Evolutionary conservation across 192 early-diverging fungal species (phyloP).

Genomic region (Rhizophagus sp.): DNA sequence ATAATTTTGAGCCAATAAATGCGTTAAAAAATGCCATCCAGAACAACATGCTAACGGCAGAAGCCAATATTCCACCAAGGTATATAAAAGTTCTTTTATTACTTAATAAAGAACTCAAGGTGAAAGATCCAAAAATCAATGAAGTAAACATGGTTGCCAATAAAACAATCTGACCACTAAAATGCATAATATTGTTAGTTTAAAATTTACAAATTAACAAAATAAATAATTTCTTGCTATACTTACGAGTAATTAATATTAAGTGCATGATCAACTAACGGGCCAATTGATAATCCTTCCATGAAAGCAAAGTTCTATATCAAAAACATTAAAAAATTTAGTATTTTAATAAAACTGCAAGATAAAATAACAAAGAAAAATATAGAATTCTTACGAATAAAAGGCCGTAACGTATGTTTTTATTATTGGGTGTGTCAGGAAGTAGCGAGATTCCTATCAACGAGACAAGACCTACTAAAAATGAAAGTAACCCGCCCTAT

Average conservation of each 20-base stretch:
- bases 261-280: constrained; percentile 15
- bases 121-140: constrained; percentile 45
- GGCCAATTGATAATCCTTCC: constrained; percentile 35
- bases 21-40: constrained; percentile 40
- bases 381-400: constrained; percentile 11
- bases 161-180: constrained; percentile 31
- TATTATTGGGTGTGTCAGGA: constrained; percentile 14
- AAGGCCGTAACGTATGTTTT: constrained; percentile 11
- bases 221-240: not conserved
- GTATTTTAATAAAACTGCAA: not conserved
- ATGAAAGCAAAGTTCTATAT: constrained; percentile 27
- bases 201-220: no score
- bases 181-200: not conserved
- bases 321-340: not conserved
- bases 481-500: constrained; percentile 25
- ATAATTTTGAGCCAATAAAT: constrained; percentile 35
- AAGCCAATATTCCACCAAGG: constrained; percentile 44
- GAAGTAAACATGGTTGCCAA: constrained; percentile 27
- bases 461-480: constrained; percentile 11
- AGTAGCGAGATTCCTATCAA: not conserved
- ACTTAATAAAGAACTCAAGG: constrained; percentile 38
- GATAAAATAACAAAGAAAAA: not conserved
- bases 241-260: constrained; percentile 7
- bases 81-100: constrained; percentile 25
- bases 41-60: constrained; percentile 30